Evolutionary conservation across 768 basidiomycete species (phyloP), one percentile per base, ranked within the genome.

Genomic region (Lactifluus echinatus): DNA sequence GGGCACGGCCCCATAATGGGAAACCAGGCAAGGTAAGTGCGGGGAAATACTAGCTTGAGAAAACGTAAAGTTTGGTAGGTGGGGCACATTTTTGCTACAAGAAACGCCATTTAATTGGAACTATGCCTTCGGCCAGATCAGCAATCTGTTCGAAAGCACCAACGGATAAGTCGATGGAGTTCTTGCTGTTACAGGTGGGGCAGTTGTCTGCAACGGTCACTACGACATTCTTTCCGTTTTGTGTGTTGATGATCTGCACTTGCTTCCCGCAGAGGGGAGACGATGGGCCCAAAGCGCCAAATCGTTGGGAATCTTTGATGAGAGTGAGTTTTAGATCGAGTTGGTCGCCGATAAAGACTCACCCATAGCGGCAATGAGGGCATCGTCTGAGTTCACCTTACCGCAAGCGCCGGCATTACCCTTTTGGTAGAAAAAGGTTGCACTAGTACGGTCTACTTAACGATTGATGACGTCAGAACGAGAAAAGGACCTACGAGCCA

Each of bases 391-490:
- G 76, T 81, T 68, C 33, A 72, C 65, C 29, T 52, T 62, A 44
- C 93, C 94, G 69, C 94, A 96, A 6, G 89, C 87, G 53, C 93
- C 93, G 8, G 87, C 74, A 37, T 75, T 75, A 46, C 85, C 87
- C 46, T 79, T 72, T 75, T 74, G 72, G 56, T 15, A 54, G 67
- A 68, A 72, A 72, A 64, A 79, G 54, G 79, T 80, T 10, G 72
- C 79, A 60, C 69, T 71, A 56, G 14, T 21, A 37, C 2, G 29
- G 15, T 19, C 19, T 24, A 8, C 12, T 53, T 11, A 63, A 31
- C 15, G 36, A 24, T 24, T 33, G 37, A 23, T 2, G 34, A 43
- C 19, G 47, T 50, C 10, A 42, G 8, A 55, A 37, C 17, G n/a
- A 4, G n/a, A 4, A n/a, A 11, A 23, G 19, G 3, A 55, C 59